A percentile compares a stretch with the other conserved stretches of the same genome.
phyloP scores from a whole-genome alignment of 805 yeast species.

The Cyberlindnera sargentensis region DNA sequence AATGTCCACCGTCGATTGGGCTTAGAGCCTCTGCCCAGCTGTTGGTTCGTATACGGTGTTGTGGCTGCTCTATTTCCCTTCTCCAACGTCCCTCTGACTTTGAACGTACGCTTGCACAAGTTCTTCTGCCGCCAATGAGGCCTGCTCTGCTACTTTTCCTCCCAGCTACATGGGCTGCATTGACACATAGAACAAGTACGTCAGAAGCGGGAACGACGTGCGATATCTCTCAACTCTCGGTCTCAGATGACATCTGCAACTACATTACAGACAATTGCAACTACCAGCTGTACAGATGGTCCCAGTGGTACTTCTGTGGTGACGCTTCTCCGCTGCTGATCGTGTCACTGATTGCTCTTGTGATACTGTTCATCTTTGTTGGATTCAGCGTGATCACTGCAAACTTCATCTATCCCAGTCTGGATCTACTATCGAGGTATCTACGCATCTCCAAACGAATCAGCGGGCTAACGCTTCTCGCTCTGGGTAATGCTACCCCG shows the following conservation, averaged over 20 bases:
- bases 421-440: conserved; percentile 54
- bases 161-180: too few species aligned
- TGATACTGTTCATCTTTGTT: conserved; percentile 38
- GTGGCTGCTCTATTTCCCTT: too few species aligned
- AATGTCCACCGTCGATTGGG: too few species aligned
- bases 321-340: background rate
- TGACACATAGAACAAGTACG: too few species aligned
- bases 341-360: background rate
- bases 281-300: background rate
- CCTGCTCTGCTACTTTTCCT: too few species aligned
- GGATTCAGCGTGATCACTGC: conserved; percentile 75
- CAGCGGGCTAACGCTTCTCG: conserved; percentile 80
- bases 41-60: too few species aligned
- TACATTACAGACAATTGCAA: conserved; percentile 3
- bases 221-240: conserved; percentile 1
- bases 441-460: conserved; percentile 66
- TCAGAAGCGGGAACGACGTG: background rate
- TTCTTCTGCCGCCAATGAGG: too few species aligned
- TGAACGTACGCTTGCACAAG: too few species aligned
- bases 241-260: background rate
- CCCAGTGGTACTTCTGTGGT: conserved; percentile 2
- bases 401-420: conserved; percentile 73
- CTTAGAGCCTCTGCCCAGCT: too few species aligned
- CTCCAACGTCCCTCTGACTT: too few species aligned
- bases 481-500: conserved; percentile 90